phyloP scores from a whole-genome alignment of 139 green algal species.

The Marvania coccoides region DNA sequence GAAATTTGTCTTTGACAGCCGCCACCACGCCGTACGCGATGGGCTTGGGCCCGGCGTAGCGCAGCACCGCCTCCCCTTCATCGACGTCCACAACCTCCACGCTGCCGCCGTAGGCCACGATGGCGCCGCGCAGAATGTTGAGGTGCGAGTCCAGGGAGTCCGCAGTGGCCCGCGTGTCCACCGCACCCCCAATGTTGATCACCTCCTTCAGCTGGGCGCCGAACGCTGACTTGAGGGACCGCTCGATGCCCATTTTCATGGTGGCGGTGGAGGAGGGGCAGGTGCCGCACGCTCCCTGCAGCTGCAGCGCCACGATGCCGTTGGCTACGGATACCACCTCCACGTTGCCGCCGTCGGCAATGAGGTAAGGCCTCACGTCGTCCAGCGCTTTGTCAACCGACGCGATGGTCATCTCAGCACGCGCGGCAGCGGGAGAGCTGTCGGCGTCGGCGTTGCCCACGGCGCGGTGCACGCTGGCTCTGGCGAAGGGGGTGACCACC shows the following conservation, averaged over 20 bases:
- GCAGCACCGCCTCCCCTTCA: background rate
- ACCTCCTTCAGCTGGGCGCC: conserved; percentile 38
- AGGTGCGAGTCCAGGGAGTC: conserved; percentile 66
- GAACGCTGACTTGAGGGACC: conserved; percentile 46
- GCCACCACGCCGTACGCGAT: conserved; percentile 39
- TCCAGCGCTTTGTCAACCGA: conserved; percentile 61
- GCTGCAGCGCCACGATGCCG: conserved; percentile 63
- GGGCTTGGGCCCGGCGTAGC: background rate
- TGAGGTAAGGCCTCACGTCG: conserved; percentile 87
- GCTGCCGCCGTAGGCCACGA: conserved; percentile 62
- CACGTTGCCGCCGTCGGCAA: conserved; percentile 91
- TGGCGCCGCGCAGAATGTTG: conserved; percentile 73
- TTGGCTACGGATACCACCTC: conserved; percentile 69
- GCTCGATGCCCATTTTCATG: conserved; percentile 94
- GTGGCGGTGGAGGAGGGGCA: conserved; percentile 76
- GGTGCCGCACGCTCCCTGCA: conserved; percentile 77
- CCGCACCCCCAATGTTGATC: conserved; percentile 13
- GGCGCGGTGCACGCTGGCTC: conserved; percentile 49
- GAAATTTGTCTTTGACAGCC: conserved; percentile 68
- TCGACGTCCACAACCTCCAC: conserved; percentile 55
- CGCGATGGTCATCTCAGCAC: conserved; percentile 33
- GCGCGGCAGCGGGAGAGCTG: background rate
- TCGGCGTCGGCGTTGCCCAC: conserved; percentile 33
- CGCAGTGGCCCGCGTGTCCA: conserved; percentile 33
- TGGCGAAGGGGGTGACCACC: conserved; percentile 69